These are phyloP conservation scores for Usnea hakonensis DNA, from an alignment of 495 filamentous ascomycete species.

Conservation along the genomic window DNA sequence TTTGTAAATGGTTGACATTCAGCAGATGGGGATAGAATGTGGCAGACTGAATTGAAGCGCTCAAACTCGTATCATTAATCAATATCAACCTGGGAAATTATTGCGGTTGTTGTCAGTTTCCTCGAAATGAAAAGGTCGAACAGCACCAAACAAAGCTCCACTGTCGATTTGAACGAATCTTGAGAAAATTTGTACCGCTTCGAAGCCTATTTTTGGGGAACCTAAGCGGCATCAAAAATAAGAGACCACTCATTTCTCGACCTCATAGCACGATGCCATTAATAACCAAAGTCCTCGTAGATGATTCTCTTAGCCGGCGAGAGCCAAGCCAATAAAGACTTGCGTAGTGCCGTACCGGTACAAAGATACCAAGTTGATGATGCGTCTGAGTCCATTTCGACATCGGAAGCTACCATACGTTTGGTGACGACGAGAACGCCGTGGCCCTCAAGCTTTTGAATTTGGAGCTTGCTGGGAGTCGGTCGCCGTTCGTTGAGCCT, in stretches of 20 bases:
- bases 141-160: too few species aligned
- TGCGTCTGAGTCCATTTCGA: slow-evolving; percentile 29
- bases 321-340: slow-evolving; percentile 54
- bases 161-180: too few species aligned
- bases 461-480: slow-evolving; percentile 27
- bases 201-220: too few species aligned
- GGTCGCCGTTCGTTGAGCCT: slow-evolving; percentile 30
- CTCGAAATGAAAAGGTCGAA: too few species aligned
- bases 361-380: slow-evolving; percentile 61
- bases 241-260: neutral
- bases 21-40: too few species aligned
- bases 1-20: too few species aligned
- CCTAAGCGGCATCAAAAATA: neutral
- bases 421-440: slow-evolving; percentile 41
- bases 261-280: slow-evolving; percentile 9
- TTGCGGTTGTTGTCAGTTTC: too few species aligned
- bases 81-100: too few species aligned
- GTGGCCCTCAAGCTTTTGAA: slow-evolving; percentile 22
- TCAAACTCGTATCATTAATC: too few species aligned
- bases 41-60: too few species aligned
- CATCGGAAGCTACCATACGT: slow-evolving; percentile 48
- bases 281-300: slow-evolving; percentile 69
- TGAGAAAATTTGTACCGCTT: too few species aligned
- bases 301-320: slow-evolving; percentile 50
- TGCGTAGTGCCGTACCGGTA: slow-evolving; percentile 49